Percentiles rank a stretch among this genome's conserved stretches.
Conservation (phyloP, 2,329 filamentous ascomycete species). For the Cordyceps cateniannulata region DNA sequence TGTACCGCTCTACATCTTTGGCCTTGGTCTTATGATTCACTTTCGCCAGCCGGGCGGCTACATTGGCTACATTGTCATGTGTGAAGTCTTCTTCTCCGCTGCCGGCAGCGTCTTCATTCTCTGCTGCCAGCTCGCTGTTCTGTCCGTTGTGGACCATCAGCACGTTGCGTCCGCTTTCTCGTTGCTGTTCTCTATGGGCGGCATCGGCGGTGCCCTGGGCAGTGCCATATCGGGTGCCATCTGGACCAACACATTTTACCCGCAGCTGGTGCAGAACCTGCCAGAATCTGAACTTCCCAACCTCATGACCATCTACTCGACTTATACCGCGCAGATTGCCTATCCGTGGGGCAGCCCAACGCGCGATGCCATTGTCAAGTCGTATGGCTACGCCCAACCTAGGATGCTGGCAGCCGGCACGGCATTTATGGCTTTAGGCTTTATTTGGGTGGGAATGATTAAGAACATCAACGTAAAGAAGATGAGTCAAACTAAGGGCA, state of each 20-base stretch:
- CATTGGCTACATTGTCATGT: conserved; percentile 32
- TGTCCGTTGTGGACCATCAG: conserved; percentile 21
- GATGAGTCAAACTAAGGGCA: conserved; percentile 17
- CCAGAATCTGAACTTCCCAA: conserved; percentile 31
- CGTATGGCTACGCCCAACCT: conserved; percentile 46
- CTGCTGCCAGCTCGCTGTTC: conserved; percentile 23
- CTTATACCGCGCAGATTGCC: conserved; percentile 41
- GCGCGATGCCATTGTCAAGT: conserved; percentile 45
- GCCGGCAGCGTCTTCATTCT: conserved; percentile 17
- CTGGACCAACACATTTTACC: conserved; percentile 20
- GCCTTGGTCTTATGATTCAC: conserved; percentile 36
- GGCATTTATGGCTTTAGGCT: conserved; percentile 21
- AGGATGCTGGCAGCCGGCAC: conserved; percentile 34
- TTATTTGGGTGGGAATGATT: conserved; percentile 37
- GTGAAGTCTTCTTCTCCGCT: conserved; percentile 39
- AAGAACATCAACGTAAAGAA: conserved; percentile 42
- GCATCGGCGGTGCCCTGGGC: conserved; percentile 17
- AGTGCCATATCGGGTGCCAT: conserved; percentile 18
- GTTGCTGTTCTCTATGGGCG: conserved; percentile 15
- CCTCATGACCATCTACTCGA: conserved; percentile 44
- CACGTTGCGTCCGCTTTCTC: conserved; percentile 20
- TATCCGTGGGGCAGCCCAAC: conserved; percentile 37
- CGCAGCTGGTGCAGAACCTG: conserved; percentile 42
- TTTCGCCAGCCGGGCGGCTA: conserved; percentile 30
- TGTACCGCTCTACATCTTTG: conserved; percentile 30